Evolutionary conservation across 805 yeast genomes (phyloP).

Genomic region (Komagataella ulmi): DNA sequence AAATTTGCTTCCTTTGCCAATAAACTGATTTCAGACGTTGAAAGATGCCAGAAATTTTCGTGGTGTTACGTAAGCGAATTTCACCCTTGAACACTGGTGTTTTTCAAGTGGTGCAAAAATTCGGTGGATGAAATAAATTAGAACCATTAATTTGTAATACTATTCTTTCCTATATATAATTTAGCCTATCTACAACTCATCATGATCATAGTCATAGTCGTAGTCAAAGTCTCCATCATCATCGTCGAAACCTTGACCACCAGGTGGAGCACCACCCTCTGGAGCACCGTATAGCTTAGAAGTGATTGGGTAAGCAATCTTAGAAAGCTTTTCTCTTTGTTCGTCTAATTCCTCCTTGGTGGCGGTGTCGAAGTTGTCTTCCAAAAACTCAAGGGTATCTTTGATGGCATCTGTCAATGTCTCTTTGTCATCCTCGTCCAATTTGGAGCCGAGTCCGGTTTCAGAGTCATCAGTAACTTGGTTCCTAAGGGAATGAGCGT

Average conservation of each 20-base stretch:
- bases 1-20: neutral
- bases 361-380: slow-evolving; percentile 77
- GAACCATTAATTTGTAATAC: neutral
- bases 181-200: slow-evolving; percentile 31
- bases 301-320: slow-evolving; percentile 85
- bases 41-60: neutral
- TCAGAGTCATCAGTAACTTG: slow-evolving; percentile 34
- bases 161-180: neutral
- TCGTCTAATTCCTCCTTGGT: slow-evolving; percentile 89
- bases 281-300: slow-evolving; percentile 66
- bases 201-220: slow-evolving; percentile 40
- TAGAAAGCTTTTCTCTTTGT: slow-evolving; percentile 71
- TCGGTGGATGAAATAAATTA: neutral
- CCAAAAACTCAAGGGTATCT: slow-evolving; percentile 57
- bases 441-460: slow-evolving; percentile 57
- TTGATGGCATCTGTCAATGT: slow-evolving; percentile 74
- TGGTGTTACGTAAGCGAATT: neutral
- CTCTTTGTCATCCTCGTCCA: slow-evolving; percentile 87
- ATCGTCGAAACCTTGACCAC: slow-evolving; percentile 14
- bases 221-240: slow-evolving; percentile 34
- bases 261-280: slow-evolving; percentile 24
- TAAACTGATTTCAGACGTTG: neutral
- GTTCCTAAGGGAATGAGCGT: slow-evolving; percentile 71
- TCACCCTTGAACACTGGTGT: neutral
- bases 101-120: neutral